Evolutionary conservation across 75 land plant genomes (phyloP), one percentile per base, ranked within the genome.

Genomic region (Pinus tabuliformis): DNA sequence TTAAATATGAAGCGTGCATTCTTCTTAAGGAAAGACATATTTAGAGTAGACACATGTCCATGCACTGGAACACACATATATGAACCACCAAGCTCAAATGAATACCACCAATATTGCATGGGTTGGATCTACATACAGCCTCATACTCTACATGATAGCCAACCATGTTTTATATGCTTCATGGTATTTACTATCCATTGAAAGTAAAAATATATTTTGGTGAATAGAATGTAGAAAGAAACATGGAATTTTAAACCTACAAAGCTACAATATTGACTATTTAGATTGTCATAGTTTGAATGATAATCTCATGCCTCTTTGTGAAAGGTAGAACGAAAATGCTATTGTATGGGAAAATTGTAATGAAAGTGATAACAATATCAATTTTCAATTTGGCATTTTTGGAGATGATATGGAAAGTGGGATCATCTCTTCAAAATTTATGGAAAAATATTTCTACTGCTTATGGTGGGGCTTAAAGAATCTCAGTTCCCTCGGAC

Each of bases 81-180:
- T n/a, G n/a, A n/a, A n/a, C n/a, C n/a, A n/a, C n/a, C n/a, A n/a
- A n/a, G n/a, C n/a, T n/a, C n/a, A n/a, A n/a, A n/a, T n/a, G n/a
- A n/a, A n/a, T n/a, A n/a, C n/a, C n/a, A 81, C 88, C 21, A 86
- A 89, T 76, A 91, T 92, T 30, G 94, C 96, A 59, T 94, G 94
- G 96, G 90, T 89, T 3, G 96, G 96, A 20, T 94, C 96, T 81
- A 94, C 86, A 26, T 94, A 91, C 66, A 94, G 91, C 78, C 78
- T 94, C 39, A 42, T 88, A 5, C 86, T 94, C 3, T 91, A 89
- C 73, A 89, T 94, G 87, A 49, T 91, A 56, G 94, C 94, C 12
- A 94, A 92, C 77, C 96, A 94, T 89, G 96, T 91, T 57, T 70
- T 90, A 45, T 93, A 93, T 22, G 96, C 96, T 72, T 78, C 81